Base-by-base conservation (phyloP, 768 basidiomycete species). In the Plicaturopsis crispa region DNA sequence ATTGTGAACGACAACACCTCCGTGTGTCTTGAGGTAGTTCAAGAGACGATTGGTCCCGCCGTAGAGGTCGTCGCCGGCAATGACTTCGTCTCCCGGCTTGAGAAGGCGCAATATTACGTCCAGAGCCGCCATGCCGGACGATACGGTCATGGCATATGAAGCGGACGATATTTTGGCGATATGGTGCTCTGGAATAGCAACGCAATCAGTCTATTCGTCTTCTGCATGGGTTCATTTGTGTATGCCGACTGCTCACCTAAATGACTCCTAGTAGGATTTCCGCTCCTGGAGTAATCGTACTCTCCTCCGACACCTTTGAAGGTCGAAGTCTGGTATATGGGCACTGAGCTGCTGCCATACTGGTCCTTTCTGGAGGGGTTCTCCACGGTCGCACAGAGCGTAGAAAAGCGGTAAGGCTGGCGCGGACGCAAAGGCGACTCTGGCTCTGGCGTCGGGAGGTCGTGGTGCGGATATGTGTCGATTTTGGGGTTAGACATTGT, bases 81-180 rank as follows among this genome's bases (percentile, higher is more conserved):
- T 84, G 44, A 99, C 74, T 57, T 92, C 87, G 60, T 90, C 84
- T n/a, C 89, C 89, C 4, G 94, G 91, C 62, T 93, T 94, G 49
- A 98, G 78, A 20, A 97, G 58, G 35, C 96, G 85, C 34, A 96
- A 73, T 51, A 99, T 97, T 37, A 91, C 78, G 60, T 99, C 96
- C 30, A 98, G 74, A 3, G 93, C 92, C 13, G 94, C 92, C 96
- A 99, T 99, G 38, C 96, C 96, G 4, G 94, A 97, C 4, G 91
- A 88, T 4, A 99, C 89, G 14, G 82, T 77, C 55, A 94, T 88
- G 1, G 90, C 89, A 72, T 94, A 81, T 4, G 69, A 67, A 5
- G 93, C 91, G 20, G 86, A 88, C 23, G 93, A 96, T 51, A 99
- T 91, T 68, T 97, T 91, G 41, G 94, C 94, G 33, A 99, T 73